A percentile compares a stretch with the other conserved stretches of the same genome.
Conservation (phyloP, 1,284 basidiomycete species). For the Pseudozyma sp. region DNA sequence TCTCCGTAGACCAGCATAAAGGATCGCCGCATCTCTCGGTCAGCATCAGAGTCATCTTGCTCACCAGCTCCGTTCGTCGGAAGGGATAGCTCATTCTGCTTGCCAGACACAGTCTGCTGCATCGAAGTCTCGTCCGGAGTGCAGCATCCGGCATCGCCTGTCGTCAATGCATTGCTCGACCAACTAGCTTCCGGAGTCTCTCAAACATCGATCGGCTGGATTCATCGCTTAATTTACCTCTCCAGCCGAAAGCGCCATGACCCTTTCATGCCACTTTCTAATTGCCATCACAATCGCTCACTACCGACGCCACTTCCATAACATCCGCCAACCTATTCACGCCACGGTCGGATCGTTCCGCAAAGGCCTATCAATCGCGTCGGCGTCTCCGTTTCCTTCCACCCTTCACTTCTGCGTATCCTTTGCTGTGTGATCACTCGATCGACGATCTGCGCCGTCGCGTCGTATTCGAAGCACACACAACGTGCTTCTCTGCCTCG, state of each 20-base stretch:
- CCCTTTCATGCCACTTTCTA: neutral
- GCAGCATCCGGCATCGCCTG: constrained; percentile 2
- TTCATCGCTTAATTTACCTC: neutral
- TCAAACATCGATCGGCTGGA: neutral
- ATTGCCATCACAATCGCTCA: too few relatives aligned
- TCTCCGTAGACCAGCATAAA: too few relatives aligned
- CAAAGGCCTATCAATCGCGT: too few relatives aligned
- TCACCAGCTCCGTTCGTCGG: neutral
- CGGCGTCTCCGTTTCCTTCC: too few relatives aligned
- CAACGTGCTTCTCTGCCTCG: too few relatives aligned
- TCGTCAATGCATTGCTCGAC: neutral
- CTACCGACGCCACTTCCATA: too few relatives aligned
- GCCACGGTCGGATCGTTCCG: too few relatives aligned
- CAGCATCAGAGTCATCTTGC: neutral
- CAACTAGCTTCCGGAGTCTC: neutral
- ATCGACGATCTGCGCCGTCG: too few relatives aligned
- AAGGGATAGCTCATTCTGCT: constrained; percentile 20
- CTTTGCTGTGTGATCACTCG: too few relatives aligned
- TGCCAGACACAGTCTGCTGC: constrained; percentile 4
- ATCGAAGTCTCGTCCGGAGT: neutral
- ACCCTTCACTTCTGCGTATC: too few relatives aligned
- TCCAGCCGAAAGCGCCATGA: neutral
- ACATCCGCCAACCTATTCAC: too few relatives aligned
- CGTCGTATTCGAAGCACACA: too few relatives aligned
- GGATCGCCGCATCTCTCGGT: neutral